Base-by-base conservation (phyloP, 2,329 filamentous ascomycete genomes). In the Ascosphaera acerosa region DNA sequence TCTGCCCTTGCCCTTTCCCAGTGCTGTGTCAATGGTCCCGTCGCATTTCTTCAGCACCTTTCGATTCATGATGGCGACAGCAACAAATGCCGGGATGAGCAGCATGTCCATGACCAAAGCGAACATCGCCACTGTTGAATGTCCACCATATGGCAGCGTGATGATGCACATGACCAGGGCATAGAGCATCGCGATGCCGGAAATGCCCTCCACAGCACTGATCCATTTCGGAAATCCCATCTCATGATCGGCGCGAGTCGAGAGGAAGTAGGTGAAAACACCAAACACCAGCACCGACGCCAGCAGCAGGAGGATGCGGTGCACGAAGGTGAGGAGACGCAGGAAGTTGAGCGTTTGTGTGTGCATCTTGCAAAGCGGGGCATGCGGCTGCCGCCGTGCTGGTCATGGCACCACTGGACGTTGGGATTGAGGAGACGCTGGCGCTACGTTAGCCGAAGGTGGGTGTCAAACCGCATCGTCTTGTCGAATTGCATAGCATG, bases 201-300 rank as follows among this genome's bases (percentile, higher is more conserved):
- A 64, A 35, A 92, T 70, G 38, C 77, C 78, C 44, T 71, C 70
- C 34, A 87, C 76, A 17, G 76, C 77, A 34, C 71, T 70, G 36
- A 73, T 55, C 55, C 65, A 72, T 40, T 52, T 66, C 12, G 63
- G 58, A 40, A 82, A 81, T 35, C 44, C 34, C 10, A 71, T 50
- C 40, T 69, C 43, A 52, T 78, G 67, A 43, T 72, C 66, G 37
- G 64, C 49, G 10, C 82, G 64, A 6, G 74, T 64, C 6, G 74
- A 68, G 31, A 92, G 66, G 61, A 81, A 89, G 61, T 89, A 91
- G 31, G 70, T 72, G 60, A 74, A 82, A 44, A 87, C 65, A 40
- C 65, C 74, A 37, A 92, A 64, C 37, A 84, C 64, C 40, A 90
- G 61, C 35, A 62, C 68, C 6, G 73, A 61, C 49, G 69, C 76